Evolutionary conservation across 2,329 filamentous ascomycete genomes (phyloP), one percentile per base, ranked within the genome.

Genomic region (Calonectria pauciramosa): DNA sequence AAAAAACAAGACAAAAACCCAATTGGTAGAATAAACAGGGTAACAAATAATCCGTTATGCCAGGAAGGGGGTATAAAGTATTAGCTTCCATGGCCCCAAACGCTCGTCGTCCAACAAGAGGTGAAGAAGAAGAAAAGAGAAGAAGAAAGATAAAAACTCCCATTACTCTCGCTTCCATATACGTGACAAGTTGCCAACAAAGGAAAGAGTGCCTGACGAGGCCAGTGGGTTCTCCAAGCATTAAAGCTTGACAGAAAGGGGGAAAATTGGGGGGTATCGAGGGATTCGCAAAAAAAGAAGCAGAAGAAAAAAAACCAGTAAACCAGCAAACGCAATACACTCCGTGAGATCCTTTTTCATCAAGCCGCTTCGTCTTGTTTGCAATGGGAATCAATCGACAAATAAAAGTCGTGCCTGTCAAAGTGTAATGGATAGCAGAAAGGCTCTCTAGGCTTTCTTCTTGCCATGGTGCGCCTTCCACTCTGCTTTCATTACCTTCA

Each of bases 401-500:
- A 76, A 75, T 66, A 76, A 68, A 74, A 72, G 44, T 72, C 70
- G 66, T 79, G 66, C 59, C 71, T 60, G 71, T 60, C 56, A 69
- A 41, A 60, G 54, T 68, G 71, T 69, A 69, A 54, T 73, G 51
- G 59, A 76, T 76, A 79, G 78, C 74, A 83, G 77, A 71, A 81
- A 81, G 76, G 78, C 81, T 75, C 76, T 79, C 83, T 85, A 85
- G 32, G 79, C 78, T 80, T 80, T 85, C 83, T 86, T 89, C 81
- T 86, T 90, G 81, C 84, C 85, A 77, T 89, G 86, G 76, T 91
- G 89, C 65, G 87, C 85, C 87, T 94, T 98, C 91, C 94, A 98
- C 86, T 99, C 96, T 18, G 95, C 93, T 82, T 93, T 93, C 32
- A 95, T 93, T 73, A 98, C 95, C 80, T 93, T 93, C 95, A 99